Evolutionary conservation across 2,329 filamentous ascomycete genomes (phyloP).

Genomic region (Mycosphaerella sp.): DNA sequence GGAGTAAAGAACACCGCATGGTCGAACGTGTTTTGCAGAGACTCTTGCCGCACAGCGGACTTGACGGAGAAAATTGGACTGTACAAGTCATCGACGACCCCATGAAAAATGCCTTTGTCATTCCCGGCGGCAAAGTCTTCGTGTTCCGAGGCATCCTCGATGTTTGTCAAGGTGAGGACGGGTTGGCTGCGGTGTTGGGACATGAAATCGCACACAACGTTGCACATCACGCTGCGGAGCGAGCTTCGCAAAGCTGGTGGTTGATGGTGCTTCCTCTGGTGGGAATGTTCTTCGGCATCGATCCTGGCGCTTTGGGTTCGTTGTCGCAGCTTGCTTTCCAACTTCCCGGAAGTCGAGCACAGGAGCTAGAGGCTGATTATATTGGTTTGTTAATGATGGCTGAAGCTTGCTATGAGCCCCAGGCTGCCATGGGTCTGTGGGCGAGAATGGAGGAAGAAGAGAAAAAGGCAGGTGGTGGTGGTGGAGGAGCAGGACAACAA

Average conservation of each 20-base stretch:
- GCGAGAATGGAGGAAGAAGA: slow-evolving; percentile 55
- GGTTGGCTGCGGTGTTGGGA: slow-evolving; percentile 66
- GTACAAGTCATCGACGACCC: slow-evolving; percentile 67
- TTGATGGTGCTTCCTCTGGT: slow-evolving; percentile 36
- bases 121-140: slow-evolving; percentile 72
- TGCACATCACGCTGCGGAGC: slow-evolving; percentile 61
- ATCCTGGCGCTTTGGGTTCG: slow-evolving; percentile 33
- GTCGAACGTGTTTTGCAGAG: slow-evolving; percentile 60
- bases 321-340: slow-evolving; percentile 59
- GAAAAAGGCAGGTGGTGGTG: slow-evolving; percentile 34
- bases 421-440: slow-evolving; percentile 58
- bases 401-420: slow-evolving; percentile 68
- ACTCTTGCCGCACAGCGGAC: slow-evolving; percentile 60
- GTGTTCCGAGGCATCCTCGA: slow-evolving; percentile 67
- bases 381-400: slow-evolving; percentile 80
- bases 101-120: slow-evolving; percentile 65
- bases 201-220: slow-evolving; percentile 76
- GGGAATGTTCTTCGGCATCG: slow-evolving; percentile 40
- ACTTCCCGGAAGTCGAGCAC: slow-evolving; percentile 61
- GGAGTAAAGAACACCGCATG: slow-evolving; percentile 50
- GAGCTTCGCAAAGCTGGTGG: slow-evolving; percentile 44
- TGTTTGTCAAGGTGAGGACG: slow-evolving; percentile 60
- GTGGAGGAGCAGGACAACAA: slow-evolving; percentile 27
- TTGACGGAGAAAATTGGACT: slow-evolving; percentile 58
- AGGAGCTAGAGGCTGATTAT: slow-evolving; percentile 71